Conservation (phyloP, 305 asterid species). For the Solanum chacoense region DNA sequence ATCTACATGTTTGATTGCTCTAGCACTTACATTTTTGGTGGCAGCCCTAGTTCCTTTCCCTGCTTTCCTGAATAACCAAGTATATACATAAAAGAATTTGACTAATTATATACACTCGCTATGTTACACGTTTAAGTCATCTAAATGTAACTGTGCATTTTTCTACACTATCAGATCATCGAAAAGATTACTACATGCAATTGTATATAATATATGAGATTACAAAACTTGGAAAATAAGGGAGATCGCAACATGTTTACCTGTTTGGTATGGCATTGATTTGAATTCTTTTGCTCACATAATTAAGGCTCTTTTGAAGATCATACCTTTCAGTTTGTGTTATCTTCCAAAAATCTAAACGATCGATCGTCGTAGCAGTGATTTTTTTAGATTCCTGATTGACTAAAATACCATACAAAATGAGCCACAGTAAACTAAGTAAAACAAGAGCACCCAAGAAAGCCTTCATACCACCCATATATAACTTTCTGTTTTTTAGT, state of each 20-base stretch:
- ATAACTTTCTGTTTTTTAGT: not conserved
- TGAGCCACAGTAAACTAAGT: slow-evolving; percentile 29
- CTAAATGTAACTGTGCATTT: not conserved
- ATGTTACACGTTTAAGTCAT: not conserved
- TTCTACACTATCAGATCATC: not conserved
- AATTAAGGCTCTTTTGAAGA: slow-evolving; percentile 19
- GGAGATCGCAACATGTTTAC: not conserved
- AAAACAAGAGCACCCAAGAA: slow-evolving; percentile 19
- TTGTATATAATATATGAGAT: not conserved
- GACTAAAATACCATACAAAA: slow-evolving; percentile 24
- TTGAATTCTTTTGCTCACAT: slow-evolving; percentile 59
- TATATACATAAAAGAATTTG: not conserved
- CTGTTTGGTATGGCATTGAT: slow-evolving; percentile 66
- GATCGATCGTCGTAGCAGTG: slow-evolving; percentile 14
- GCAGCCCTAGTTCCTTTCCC: not conserved
- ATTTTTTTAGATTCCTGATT: not conserved
- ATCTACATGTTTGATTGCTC: not conserved
- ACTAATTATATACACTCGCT: not conserved
- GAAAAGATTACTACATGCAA: not conserved
- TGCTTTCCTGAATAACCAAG: not conserved
- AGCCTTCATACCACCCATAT: slow-evolving; percentile 8
- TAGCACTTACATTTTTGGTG: not conserved
- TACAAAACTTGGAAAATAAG: not conserved
- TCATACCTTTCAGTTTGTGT: slow-evolving; percentile 7
- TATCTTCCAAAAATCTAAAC: slow-evolving; percentile 12